Conservation (phyloP, 2,329 filamentous ascomycete species). For the Metarhizium album region DNA sequence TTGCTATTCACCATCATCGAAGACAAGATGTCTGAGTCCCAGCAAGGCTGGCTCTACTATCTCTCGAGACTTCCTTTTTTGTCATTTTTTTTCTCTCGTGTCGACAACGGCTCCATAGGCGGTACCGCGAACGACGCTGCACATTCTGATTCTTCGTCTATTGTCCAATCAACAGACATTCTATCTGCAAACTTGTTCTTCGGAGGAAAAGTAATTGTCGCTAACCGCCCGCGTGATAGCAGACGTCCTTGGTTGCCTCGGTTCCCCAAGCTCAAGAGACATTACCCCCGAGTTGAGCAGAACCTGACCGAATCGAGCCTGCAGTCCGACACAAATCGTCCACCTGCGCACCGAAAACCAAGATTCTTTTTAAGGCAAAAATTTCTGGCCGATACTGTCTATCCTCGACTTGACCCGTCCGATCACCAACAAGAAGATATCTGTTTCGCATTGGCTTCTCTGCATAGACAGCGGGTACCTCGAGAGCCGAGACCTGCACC, state of each 20-base stretch:
- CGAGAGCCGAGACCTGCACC: neutral
- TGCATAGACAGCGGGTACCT: neutral
- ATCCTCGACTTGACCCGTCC: neutral
- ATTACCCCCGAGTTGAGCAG: neutral
- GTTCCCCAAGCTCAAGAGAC: neutral
- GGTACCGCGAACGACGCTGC: too few species aligned
- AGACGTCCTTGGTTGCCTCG: slow-evolving; percentile 5
- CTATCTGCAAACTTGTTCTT: neutral
- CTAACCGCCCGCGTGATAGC: slow-evolving; percentile 5
- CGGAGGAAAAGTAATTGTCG: neutral
- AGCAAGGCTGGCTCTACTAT: neutral
- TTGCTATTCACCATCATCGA: neutral
- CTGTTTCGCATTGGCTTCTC: neutral
- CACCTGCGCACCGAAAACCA: neutral
- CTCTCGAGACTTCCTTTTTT: slow-evolving; percentile 1
- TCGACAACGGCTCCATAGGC: neutral
- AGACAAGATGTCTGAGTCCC: neutral
- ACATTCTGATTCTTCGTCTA: neutral
- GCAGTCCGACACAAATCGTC: neutral
- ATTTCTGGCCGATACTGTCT: slow-evolving; percentile 3
- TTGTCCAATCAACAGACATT: neutral
- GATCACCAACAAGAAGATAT: slow-evolving; percentile 1
- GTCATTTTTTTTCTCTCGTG: neutral
- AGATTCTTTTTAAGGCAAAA: neutral
- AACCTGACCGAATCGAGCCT: neutral